Evolutionary conservation across 2,329 filamentous ascomycete genomes (phyloP).

Genomic region (Neonectria neomacrospora): DNA sequence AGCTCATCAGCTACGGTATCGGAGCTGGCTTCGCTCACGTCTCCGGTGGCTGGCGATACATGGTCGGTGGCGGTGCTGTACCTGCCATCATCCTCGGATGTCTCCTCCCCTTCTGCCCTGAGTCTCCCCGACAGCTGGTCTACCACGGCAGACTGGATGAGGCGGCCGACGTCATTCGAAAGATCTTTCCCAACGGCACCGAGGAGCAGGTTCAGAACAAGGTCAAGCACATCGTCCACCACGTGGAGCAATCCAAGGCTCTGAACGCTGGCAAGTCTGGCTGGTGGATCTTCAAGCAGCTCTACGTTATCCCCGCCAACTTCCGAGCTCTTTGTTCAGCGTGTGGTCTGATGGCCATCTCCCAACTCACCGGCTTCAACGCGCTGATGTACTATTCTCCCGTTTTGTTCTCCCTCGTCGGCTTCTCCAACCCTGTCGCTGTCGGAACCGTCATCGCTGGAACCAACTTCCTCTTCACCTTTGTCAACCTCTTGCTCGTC

Average conservation of each 20-base stretch:
- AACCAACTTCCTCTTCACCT: conserved; percentile 62
- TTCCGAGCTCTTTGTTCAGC: conserved; percentile 57
- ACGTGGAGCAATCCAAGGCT: conserved; percentile 53
- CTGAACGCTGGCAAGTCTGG: conserved; percentile 53
- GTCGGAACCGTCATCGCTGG: conserved; percentile 57
- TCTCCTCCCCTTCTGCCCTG: conserved; percentile 59
- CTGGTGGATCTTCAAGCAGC: conserved; percentile 57
- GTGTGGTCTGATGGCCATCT: conserved; percentile 64
- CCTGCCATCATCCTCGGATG: conserved; percentile 57
- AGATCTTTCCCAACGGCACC: conserved; percentile 56
- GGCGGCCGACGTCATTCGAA: conserved; percentile 51
- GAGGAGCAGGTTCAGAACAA: conserved; percentile 57
- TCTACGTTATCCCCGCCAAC: conserved; percentile 57
- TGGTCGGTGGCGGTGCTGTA: conserved; percentile 59
- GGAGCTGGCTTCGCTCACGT: conserved; percentile 54
- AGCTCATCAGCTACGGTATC: conserved; percentile 55
- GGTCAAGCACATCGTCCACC: conserved; percentile 51
- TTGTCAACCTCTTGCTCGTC: conserved; percentile 58
- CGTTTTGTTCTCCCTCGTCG: conserved; percentile 60
- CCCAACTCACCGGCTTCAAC: conserved; percentile 64
- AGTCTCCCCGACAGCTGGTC: conserved; percentile 60
- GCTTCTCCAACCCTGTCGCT: conserved; percentile 60
- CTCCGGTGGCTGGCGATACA: conserved; percentile 60
- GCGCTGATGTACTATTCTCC: conserved; percentile 63
- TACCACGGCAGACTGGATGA: conserved; percentile 54